phyloP scores from a whole-genome alignment of 2,329 filamentous ascomycete genomes.

The Fusarium sp. region DNA sequence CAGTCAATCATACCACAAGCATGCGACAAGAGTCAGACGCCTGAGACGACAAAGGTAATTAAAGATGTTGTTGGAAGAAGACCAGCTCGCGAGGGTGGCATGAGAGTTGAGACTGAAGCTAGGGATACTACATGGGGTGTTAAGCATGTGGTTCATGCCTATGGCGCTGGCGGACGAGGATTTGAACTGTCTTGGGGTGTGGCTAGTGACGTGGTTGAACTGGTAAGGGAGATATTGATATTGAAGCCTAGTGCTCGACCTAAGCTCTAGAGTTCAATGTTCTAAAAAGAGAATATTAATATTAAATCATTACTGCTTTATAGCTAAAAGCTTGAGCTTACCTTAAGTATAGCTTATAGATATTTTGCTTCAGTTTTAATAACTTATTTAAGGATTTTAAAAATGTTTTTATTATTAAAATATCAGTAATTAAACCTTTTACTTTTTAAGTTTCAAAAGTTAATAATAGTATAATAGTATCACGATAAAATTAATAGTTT shows the following conservation, averaged over 20 bases:
- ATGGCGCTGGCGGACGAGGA: constrained; percentile 70
- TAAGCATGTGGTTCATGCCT: constrained; percentile 61
- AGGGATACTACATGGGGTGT: constrained; percentile 12
- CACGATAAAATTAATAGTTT: too few relatives aligned
- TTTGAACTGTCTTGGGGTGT: constrained; percentile 71
- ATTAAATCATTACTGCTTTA: too few relatives aligned
- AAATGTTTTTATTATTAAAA: too few relatives aligned
- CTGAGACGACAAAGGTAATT: constrained; percentile 46
- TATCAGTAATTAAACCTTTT: too few relatives aligned
- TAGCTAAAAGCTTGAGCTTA: too few relatives aligned
- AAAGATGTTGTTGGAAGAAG: constrained; percentile 59
- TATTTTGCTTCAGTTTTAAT: too few relatives aligned
- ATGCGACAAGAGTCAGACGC: background rate
- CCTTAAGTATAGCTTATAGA: too few relatives aligned
- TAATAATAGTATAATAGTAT: too few relatives aligned
- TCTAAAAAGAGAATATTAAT: too few relatives aligned
- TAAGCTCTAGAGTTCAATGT: constrained; percentile 10
- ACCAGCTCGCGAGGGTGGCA: constrained; percentile 57
- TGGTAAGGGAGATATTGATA: constrained; percentile 21
- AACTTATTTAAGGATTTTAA: too few relatives aligned
- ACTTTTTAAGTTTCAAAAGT: too few relatives aligned
- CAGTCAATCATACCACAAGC: constrained; percentile 24
- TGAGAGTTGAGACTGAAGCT: constrained; percentile 52
- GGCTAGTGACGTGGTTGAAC: constrained; percentile 57
- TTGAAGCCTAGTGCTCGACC: background rate